Conservation (phyloP, 352 stramenopile genomes). For the Pythium rishiriense region DNA sequence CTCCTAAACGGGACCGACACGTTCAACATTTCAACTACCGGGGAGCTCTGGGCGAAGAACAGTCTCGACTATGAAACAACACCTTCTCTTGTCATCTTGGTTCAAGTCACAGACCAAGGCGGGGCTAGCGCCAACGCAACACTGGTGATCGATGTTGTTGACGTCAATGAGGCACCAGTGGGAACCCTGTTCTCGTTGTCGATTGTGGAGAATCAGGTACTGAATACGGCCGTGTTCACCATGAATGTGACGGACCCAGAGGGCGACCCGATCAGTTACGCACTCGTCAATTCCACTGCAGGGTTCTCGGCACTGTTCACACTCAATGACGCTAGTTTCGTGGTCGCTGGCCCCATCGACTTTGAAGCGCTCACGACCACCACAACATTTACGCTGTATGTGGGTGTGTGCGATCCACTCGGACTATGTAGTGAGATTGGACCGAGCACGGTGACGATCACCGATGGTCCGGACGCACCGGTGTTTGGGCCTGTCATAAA, state of each 20-base stretch:
- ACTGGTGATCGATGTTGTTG: constrained; percentile 41
- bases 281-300: constrained; percentile 18
- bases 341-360: constrained; percentile 20
- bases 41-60: constrained; percentile 20
- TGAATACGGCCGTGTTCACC: constrained; percentile 28
- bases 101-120: constrained; percentile 35
- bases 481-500: constrained; percentile 26
- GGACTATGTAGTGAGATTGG: constrained; percentile 40
- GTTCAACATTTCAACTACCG: constrained; percentile 4
- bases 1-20: constrained; percentile 27
- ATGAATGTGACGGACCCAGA: constrained; percentile 42
- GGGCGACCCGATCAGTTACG: constrained; percentile 32
- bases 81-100: constrained; percentile 1
- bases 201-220: constrained; percentile 39
- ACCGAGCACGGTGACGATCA: constrained; percentile 38
- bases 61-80: constrained; percentile 32
- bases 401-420: constrained; percentile 45
- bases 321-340: constrained; percentile 3
- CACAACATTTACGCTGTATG: constrained; percentile 27
- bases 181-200: constrained; percentile 28
- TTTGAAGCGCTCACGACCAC: constrained; percentile 30
- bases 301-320: constrained; percentile 22
- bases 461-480: constrained; percentile 45
- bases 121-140: constrained; percentile 18
- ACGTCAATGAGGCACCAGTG: constrained; percentile 49